phyloP scores from a whole-genome alignment of 1,284 basidiomycete genomes.

The Ceratobasidium theobromae region DNA sequence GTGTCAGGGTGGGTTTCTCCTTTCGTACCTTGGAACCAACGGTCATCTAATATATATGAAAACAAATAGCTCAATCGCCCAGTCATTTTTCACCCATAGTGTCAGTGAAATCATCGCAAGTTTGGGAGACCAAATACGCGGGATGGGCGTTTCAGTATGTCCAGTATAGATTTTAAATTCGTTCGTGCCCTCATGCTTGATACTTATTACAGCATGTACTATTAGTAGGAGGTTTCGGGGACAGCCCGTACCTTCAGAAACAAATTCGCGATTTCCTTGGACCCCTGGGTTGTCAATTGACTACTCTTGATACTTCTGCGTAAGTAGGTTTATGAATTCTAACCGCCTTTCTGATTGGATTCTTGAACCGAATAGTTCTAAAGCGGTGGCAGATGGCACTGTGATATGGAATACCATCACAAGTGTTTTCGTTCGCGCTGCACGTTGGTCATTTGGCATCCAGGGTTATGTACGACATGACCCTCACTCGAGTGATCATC shows the following conservation, averaged over 20 bases:
- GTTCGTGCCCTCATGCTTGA: too few species aligned
- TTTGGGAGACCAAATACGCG: neutral
- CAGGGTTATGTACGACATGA: neutral
- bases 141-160: neutral
- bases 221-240: too few species aligned
- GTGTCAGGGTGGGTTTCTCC: neutral
- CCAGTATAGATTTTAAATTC: neutral
- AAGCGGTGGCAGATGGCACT: conserved; percentile 34
- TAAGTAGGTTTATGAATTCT: neutral
- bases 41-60: too few species aligned
- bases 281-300: neutral
- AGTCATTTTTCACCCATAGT: neutral
- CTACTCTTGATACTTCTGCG: conserved; percentile 3
- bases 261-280: neutral
- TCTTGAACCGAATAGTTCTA: conserved; percentile 9
- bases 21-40: too few species aligned
- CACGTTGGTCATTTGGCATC: conserved; percentile 19
- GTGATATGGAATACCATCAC: conserved; percentile 30
- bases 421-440: conserved; percentile 24
- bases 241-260: conserved; percentile 1
- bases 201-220: too few species aligned
- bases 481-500: neutral
- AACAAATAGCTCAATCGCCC: neutral
- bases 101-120: neutral
- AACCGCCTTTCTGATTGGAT: neutral